Base-by-base conservation (phyloP, 2,329 filamentous ascomycete species). In the Neofusicoccum laricinum region DNA sequence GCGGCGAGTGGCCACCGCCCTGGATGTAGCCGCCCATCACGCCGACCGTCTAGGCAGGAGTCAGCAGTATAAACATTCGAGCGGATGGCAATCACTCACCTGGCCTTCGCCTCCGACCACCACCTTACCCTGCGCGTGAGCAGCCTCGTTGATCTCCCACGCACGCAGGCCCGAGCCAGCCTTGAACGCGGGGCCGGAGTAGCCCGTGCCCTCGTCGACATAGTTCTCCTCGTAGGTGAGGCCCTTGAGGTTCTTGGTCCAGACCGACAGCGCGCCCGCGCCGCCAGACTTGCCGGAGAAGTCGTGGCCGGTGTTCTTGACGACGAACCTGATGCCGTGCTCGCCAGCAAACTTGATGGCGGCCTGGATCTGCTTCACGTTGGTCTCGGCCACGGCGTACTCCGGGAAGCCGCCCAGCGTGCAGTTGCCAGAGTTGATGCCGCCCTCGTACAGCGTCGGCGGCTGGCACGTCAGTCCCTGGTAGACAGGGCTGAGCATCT, bases 261-360 rank as follows among this genome's bases (percentile, higher is more conserved):
- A 76, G 68, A 76, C 71, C 34, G 73, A 71, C 34, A 77, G 66
- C 1, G 74, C 71, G 19, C 72, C 74, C 34, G 67, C 67, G n/a
- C 73, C 73, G 17, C 71, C 74, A 1, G 73, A 75, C 43, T 73
- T 73, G n/a, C 74, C 75, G 69, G 76, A 70, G 66, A 61, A 77
- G 46, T 76, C 75, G 61, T 76, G 75, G 3, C 75, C 75, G 1
- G 73, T 76, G 41, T 77, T 77, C 64, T 75, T 75, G 65, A 77
- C 75, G 10, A 74, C 76, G 0, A 76, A 57, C 3, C 75, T 70
- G 30, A 77, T 70, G 3, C 68, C 70, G 57, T 75, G 70, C 34
- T 72, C 55, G 32, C 68, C 68, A 43, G 72, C 70, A 36, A 76
- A 76, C 19, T 65, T 49, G 8, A 75, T 64, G 21, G 69, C 67